phyloP scores from a whole-genome alignment of 768 basidiomycete genomes.

The Termitomyces sp. region DNA sequence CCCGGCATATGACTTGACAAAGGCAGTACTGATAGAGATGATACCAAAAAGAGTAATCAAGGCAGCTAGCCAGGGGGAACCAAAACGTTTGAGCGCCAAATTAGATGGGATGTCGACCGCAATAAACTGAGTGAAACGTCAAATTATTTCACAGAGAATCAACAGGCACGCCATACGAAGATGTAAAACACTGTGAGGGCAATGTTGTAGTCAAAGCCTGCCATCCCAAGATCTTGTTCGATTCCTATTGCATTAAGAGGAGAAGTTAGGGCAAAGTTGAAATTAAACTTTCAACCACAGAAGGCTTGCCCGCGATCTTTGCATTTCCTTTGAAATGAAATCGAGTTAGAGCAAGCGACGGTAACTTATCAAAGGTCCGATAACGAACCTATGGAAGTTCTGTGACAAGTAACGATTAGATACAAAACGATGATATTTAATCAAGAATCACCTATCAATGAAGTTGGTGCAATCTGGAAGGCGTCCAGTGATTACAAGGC shows the following conservation, averaged over 20 bases:
- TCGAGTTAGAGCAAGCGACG: background rate
- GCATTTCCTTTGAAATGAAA: slow-evolving; percentile 14
- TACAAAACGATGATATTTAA: background rate
- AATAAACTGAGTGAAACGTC: slow-evolving; percentile 8
- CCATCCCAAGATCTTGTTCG: slow-evolving; percentile 28
- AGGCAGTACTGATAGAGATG: slow-evolving; percentile 17
- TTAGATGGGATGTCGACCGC: slow-evolving; percentile 19
- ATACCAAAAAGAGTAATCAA: slow-evolving; percentile 16
- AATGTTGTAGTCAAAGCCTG: slow-evolving; percentile 28
- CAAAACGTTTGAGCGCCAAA: slow-evolving; percentile 16
- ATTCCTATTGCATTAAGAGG: slow-evolving; percentile 10
- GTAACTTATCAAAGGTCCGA: background rate
- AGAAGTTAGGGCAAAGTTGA: background rate
- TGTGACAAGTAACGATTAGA: background rate
- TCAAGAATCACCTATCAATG: slow-evolving; percentile 12
- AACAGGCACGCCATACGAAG: slow-evolving; percentile 7
- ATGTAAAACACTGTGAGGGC: slow-evolving; percentile 30
- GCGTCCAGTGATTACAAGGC: background rate
- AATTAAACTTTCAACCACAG: background rate
- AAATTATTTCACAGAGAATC: background rate
- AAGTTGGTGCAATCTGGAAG: slow-evolving; percentile 18
- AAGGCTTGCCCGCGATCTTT: slow-evolving; percentile 15
- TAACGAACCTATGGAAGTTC: slow-evolving; percentile 17
- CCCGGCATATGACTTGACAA: slow-evolving; percentile 16
- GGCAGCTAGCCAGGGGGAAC: slow-evolving; percentile 16